Percentiles rank a stretch among this genome's conserved stretches.
Evolutionary conservation across 2,329 filamentous ascomycete genomes (phyloP).

Genomic region (Harringtonia aguacate): DNA sequence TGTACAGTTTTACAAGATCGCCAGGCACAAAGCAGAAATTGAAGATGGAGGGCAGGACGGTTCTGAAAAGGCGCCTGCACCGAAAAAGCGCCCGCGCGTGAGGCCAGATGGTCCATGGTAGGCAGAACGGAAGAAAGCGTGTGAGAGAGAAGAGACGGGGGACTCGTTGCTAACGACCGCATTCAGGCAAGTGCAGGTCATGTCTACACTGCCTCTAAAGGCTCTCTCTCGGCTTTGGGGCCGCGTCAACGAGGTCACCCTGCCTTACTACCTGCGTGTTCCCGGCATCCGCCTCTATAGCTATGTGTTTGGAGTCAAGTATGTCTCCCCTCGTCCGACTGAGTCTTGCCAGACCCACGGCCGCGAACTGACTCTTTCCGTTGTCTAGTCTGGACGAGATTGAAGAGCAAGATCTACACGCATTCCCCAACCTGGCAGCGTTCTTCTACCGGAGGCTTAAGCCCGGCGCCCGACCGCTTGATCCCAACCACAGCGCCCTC

Average conservation of each 20-base stretch:
- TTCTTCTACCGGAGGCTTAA: conserved; percentile 97
- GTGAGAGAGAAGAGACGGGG: not conserved
- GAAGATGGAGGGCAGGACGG: conserved; percentile 25
- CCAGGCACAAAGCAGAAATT: conserved; percentile 38
- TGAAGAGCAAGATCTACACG: conserved; percentile 75
- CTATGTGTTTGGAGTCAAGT: conserved; percentile 82
- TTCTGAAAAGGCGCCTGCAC: conserved; percentile 17
- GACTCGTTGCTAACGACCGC: not conserved
- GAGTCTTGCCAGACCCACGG: not conserved
- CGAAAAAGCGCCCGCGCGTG: conserved; percentile 49
- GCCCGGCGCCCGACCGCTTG: conserved; percentile 74
- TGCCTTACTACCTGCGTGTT: conserved; percentile 78
- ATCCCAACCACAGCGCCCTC: conserved; percentile 68
- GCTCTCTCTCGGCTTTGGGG: conserved; percentile 85
- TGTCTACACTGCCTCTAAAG: conserved; percentile 87
- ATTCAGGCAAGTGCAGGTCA: conserved; percentile 71
- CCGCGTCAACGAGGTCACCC: conserved; percentile 76
- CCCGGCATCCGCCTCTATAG: conserved; percentile 90
- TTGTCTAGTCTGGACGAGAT: conserved; percentile 66
- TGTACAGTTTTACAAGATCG: conserved; percentile 74
- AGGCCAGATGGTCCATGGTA: conserved; percentile 79
- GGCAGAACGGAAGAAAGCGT: conserved; percentile 7
- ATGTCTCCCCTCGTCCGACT: conserved; percentile 1
- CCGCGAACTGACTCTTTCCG: not conserved
- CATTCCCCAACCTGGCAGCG: conserved; percentile 83